phyloP scores from a whole-genome alignment of 495 filamentous ascomycete species.

The Rhypophila decipiens region DNA sequence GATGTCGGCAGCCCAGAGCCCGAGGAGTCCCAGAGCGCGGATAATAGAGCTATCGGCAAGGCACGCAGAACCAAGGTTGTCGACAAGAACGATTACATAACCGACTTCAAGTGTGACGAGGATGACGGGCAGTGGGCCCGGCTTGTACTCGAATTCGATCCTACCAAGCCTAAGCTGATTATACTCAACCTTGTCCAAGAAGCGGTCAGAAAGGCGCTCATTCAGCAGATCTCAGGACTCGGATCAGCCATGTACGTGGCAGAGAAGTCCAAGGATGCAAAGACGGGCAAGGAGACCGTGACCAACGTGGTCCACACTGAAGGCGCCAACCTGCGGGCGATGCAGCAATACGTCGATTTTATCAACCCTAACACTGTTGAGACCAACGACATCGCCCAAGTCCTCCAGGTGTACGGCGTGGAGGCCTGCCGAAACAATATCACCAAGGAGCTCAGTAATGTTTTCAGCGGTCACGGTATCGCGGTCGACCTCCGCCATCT shows the following conservation, averaged over 20 bases:
- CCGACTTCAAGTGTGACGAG: conserved; percentile 74
- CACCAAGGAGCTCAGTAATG: conserved; percentile 74
- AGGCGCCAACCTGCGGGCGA: conserved; percentile 83
- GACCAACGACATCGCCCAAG: conserved; percentile 87
- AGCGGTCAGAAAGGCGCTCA: conserved; percentile 65
- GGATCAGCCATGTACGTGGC: conserved; percentile 59
- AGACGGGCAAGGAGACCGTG: conserved; percentile 38
- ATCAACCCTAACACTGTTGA: conserved; percentile 82
- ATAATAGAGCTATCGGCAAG: conserved; percentile 30
- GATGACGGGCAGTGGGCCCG: conserved; percentile 65
- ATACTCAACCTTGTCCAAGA: conserved; percentile 84
- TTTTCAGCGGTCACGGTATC: conserved; percentile 92
- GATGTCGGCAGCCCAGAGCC: conserved; percentile 44
- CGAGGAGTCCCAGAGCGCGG: conserved; percentile 42
- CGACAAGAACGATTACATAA: conserved; percentile 56
- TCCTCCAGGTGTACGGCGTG: conserved; percentile 82
- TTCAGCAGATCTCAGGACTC: conserved; percentile 78
- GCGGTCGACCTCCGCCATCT: conserved; percentile 86
- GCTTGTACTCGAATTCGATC: conserved; percentile 77
- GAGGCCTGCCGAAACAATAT: conserved; percentile 86
- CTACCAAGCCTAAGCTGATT: conserved; percentile 78
- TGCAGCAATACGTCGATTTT: conserved; percentile 78
- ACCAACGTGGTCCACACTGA: conserved; percentile 59
- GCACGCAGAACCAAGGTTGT: conserved; percentile 62
- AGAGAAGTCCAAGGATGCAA: conserved; percentile 50